Conservation (phyloP, 2,329 filamentous ascomycete genomes). For the Cladosporium sp. region DNA sequence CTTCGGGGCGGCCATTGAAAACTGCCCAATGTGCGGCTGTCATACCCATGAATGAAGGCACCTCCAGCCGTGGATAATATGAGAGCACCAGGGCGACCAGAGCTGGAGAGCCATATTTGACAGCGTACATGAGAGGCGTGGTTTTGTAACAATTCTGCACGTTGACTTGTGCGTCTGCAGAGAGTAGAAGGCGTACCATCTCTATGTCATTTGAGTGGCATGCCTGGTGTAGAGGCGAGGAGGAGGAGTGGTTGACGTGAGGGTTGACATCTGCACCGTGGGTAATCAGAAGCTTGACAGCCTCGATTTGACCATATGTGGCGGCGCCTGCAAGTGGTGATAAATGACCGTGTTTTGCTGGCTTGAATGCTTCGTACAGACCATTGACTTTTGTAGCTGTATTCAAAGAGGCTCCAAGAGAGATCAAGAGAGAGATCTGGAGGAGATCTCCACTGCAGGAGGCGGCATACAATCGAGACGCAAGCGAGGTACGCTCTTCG, state of each 20-base stretch:
- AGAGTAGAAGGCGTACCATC: slow-evolving; percentile 27
- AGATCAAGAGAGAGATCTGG: slow-evolving; percentile 30
- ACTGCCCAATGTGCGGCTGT: slow-evolving; percentile 34
- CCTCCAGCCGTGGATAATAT: slow-evolving; percentile 30
- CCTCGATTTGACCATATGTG: slow-evolving; percentile 29
- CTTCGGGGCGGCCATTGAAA: slow-evolving; percentile 26
- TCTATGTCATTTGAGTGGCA: slow-evolving; percentile 31
- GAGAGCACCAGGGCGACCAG: slow-evolving; percentile 31
- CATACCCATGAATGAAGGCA: slow-evolving; percentile 32
- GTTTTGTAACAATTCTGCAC: slow-evolving; percentile 34
- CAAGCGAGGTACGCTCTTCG: slow-evolving; percentile 24
- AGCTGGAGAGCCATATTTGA: slow-evolving; percentile 29
- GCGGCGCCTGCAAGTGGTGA: slow-evolving; percentile 37
- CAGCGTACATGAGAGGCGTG: slow-evolving; percentile 37
- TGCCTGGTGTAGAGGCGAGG: slow-evolving; percentile 35
- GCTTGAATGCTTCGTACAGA: slow-evolving; percentile 37
- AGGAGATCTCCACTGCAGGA: slow-evolving; percentile 33
- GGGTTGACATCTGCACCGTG: slow-evolving; percentile 34
- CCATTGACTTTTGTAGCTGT: slow-evolving; percentile 28
- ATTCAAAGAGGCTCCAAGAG: slow-evolving; percentile 32
- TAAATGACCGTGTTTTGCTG: slow-evolving; percentile 35
- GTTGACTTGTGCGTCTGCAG: slow-evolving; percentile 27
- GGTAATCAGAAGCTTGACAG: slow-evolving; percentile 31
- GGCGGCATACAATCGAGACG: slow-evolving; percentile 31
- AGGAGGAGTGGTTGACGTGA: slow-evolving; percentile 28